Evolutionary conservation across 192 early-diverging fungal genomes (phyloP).

Genomic region (Coemansia sp.): DNA sequence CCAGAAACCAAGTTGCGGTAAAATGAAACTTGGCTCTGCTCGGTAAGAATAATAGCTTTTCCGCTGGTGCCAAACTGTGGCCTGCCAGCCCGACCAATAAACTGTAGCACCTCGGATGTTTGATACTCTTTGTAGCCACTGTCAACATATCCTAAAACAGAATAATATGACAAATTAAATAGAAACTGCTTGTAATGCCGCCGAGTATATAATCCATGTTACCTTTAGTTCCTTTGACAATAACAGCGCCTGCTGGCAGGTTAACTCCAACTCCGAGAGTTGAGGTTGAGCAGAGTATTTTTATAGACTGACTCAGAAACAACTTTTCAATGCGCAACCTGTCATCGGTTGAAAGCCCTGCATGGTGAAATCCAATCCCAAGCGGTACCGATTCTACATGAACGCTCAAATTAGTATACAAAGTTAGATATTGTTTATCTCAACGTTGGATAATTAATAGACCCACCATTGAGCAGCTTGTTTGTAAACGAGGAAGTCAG

Average conservation of each 20-base stretch:
- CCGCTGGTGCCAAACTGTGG: conserved; percentile 71
- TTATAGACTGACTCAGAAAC: conserved; percentile 54
- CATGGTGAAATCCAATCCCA: conserved; percentile 70
- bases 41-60: conserved; percentile 65
- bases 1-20: conserved; percentile 62
- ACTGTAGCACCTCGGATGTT: conserved; percentile 66
- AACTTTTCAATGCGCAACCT: conserved; percentile 51
- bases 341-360: conserved; percentile 54
- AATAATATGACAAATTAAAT: conserved; percentile 9
- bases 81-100: conserved; percentile 72
- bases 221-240: conserved; percentile 67
- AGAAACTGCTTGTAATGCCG: background rate
- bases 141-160: conserved; percentile 32
- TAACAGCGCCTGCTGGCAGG: conserved; percentile 68
- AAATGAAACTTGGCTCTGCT: conserved; percentile 24
- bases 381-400: conserved; percentile 53
- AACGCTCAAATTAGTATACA: conserved; percentile 1
- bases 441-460: too few species aligned
- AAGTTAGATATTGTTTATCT: background rate
- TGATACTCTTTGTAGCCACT: conserved; percentile 55
- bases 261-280: conserved; percentile 79
- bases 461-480: conserved; percentile 30
- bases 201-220: background rate
- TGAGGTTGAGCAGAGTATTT: conserved; percentile 67
- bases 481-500: conserved; percentile 26